A percentile compares a stretch with the other conserved stretches of the same genome.
Evolutionary conservation across 805 yeast genomes (phyloP).

Genomic region (Zygotorulaspora danielsina): DNA sequence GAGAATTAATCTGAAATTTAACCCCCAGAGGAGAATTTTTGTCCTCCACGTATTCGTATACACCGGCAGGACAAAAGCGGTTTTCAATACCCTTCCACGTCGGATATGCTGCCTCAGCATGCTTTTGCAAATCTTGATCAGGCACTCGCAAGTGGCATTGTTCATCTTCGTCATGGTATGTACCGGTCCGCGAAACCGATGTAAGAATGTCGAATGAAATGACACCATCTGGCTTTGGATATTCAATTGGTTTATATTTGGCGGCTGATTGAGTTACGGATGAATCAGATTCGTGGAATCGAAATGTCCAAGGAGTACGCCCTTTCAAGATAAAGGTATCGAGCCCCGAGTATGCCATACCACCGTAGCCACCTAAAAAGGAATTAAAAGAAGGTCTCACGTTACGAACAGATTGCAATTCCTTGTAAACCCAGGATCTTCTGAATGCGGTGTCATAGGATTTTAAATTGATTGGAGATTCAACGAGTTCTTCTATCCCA

Average conservation of each 20-base stretch:
- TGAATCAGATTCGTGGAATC: conserved; percentile 66
- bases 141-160: conserved; percentile 76
- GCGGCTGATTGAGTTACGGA: conserved; percentile 64
- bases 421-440: conserved; percentile 82
- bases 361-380: conserved; percentile 74
- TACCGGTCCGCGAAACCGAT: conserved; percentile 94
- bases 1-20: conserved; percentile 88
- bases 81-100: conserved; percentile 82
- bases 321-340: conserved; percentile 78
- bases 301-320: conserved; percentile 80
- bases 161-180: conserved; percentile 93
- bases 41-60: conserved; percentile 82
- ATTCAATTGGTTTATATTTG: conserved; percentile 64
- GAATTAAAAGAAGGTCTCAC: conserved; percentile 86
- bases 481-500: conserved; percentile 37
- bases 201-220: conserved; percentile 89
- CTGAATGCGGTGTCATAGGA: conserved; percentile 62
- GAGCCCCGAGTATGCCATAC: conserved; percentile 78
- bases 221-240: conserved; percentile 95
- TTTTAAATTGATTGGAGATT: conserved; percentile 46
- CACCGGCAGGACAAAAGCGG: conserved; percentile 98
- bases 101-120: conserved; percentile 66
- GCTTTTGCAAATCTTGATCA: conserved; percentile 58
- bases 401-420: conserved; percentile 79
- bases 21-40: conserved; percentile 56